A percentile compares a stretch with the other conserved stretches of the same genome.
phyloP scores from a whole-genome alignment of 2,329 filamentous ascomycete genomes.

The Dothiorella sarmentorum region DNA sequence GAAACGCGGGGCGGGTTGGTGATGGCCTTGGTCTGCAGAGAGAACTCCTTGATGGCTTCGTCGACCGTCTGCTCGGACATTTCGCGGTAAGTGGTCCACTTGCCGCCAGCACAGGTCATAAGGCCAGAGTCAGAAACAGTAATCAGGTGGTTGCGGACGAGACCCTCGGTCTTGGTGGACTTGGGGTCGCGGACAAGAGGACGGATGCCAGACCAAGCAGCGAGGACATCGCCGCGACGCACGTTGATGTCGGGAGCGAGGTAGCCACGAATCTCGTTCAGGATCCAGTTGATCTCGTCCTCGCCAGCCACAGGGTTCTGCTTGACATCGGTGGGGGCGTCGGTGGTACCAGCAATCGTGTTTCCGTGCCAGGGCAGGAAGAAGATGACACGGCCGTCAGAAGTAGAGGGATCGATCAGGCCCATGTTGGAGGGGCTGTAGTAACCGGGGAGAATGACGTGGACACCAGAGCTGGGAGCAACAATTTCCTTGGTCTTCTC shows the following conservation, averaged over 20 bases:
- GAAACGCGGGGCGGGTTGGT: slow-evolving; percentile 63
- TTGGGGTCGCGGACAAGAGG: slow-evolving; percentile 84
- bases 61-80: slow-evolving; percentile 91
- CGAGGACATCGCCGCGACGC: slow-evolving; percentile 79
- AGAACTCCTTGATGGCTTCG: slow-evolving; percentile 68
- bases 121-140: slow-evolving; percentile 76
- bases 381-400: slow-evolving; percentile 86
- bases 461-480: slow-evolving; percentile 78
- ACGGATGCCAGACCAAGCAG: slow-evolving; percentile 84
- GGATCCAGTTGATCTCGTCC: slow-evolving; percentile 83
- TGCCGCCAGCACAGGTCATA: slow-evolving; percentile 81
- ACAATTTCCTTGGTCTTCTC: slow-evolving; percentile 70
- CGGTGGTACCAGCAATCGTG: slow-evolving; percentile 85
- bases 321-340: slow-evolving; percentile 69
- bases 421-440: slow-evolving; percentile 84
- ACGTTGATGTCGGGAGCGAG: slow-evolving; percentile 81
- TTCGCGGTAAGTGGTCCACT: slow-evolving; percentile 91
- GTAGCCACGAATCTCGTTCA: slow-evolving; percentile 78
- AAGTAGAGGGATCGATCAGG: slow-evolving; percentile 79
- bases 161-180: slow-evolving; percentile 78
- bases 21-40: slow-evolving; percentile 57
- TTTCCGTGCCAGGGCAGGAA: slow-evolving; percentile 93
- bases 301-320: slow-evolving; percentile 74
- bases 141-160: slow-evolving; percentile 83
- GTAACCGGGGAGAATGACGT: slow-evolving; percentile 83